Evolutionary conservation across 164 flowering plant species (phyloP).

Genomic region (Nelumbo lutea): DNA sequence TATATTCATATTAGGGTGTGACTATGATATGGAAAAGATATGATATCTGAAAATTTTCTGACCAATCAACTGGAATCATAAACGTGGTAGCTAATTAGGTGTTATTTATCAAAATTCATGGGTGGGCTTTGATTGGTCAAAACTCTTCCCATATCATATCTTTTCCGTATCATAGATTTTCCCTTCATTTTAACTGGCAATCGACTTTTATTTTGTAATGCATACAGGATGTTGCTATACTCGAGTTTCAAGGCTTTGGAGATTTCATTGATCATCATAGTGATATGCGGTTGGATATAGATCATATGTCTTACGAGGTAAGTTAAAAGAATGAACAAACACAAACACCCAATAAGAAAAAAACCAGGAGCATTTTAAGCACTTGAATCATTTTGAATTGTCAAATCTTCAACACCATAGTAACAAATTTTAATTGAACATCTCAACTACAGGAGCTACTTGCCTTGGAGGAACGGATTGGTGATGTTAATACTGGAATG

Average conservation of each 20-base stretch:
- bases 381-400: no score
- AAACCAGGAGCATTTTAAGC: no score
- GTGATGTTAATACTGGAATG: conserved; percentile 68
- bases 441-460: conserved; percentile 63
- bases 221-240: conserved; percentile 58
- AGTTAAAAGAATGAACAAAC: neutral
- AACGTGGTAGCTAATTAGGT: no score
- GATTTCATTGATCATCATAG: conserved; percentile 55
- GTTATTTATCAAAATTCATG: no score
- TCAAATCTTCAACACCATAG: neutral
- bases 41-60: no score
- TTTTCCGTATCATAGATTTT: no score
- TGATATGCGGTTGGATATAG: conserved; percentile 89
- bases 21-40: no score
- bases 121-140: no score
- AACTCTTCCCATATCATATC: no score
- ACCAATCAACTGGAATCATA: no score
- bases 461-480: conserved; percentile 77
- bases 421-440: neutral
- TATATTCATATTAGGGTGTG: neutral
- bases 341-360: no score
- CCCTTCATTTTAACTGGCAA: neutral
- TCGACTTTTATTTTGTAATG: conserved; percentile 4
- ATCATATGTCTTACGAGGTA: conserved; percentile 97
- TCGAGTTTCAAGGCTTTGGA: conserved; percentile 47